A percentile compares a stretch with the other conserved stretches of the same genome.
phyloP scores from a whole-genome alignment of 768 basidiomycete species.

The Psilocybe subaeruginosa region DNA sequence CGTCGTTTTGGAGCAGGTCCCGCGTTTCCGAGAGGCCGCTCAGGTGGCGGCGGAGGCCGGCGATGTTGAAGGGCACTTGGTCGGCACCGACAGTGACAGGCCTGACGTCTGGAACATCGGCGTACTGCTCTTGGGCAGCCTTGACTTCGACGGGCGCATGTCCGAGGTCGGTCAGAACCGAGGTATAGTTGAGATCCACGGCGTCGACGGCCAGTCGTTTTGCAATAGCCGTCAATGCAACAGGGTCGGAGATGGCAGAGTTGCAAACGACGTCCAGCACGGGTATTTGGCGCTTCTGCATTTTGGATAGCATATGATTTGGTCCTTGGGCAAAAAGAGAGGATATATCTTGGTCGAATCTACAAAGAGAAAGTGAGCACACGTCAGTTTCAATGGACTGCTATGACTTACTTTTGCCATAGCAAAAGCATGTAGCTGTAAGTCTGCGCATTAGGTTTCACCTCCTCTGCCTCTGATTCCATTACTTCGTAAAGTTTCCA shows the following conservation, averaged over 20 bases:
- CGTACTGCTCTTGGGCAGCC: conserved; percentile 43
- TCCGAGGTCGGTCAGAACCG: conserved; percentile 56
- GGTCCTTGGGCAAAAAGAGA: conserved; percentile 14
- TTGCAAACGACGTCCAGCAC: conserved; percentile 58
- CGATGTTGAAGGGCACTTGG: conserved; percentile 76
- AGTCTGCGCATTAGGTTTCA: conserved; percentile 56
- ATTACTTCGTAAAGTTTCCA: conserved; percentile 63
- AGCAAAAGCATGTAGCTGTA: conserved; percentile 73
- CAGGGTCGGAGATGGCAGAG: conserved; percentile 54
- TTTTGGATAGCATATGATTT: conserved; percentile 41
- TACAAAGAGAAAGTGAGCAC: not conserved
- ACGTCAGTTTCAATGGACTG: not conserved
- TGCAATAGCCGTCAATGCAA: conserved; percentile 59
- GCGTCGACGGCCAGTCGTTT: conserved; percentile 62
- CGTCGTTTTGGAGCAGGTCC: conserved; percentile 64
- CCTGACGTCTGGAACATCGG: conserved; percentile 58
- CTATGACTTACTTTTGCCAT: conserved; percentile 50
- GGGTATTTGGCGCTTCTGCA: conserved; percentile 53
- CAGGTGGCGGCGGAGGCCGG: conserved; percentile 71
- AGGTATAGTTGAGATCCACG: conserved; percentile 51
- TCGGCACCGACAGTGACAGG: conserved; percentile 47
- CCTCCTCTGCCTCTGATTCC: conserved; percentile 48
- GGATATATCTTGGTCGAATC: not conserved
- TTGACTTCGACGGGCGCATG: conserved; percentile 41
- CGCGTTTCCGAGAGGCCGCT: conserved; percentile 64